A percentile compares a stretch with the other conserved stretches of the same genome.
These are phyloP conservation scores for Gentiana dahurica DNA, from an alignment of 257 asterid species.

Conservation along the genomic window DNA sequence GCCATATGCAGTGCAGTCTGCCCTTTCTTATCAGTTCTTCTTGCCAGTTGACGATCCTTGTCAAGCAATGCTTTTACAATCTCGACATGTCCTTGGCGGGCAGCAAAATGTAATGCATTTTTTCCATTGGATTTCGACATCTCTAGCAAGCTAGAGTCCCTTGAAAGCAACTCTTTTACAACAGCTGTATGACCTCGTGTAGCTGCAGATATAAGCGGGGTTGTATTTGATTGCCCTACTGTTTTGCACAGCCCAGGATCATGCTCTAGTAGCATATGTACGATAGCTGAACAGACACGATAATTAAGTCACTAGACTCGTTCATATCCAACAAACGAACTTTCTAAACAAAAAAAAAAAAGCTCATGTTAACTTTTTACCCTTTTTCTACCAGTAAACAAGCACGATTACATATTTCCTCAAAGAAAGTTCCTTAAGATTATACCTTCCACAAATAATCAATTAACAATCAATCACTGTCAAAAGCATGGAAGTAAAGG, in stretches of 20 bases:
- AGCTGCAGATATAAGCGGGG: slow-evolving; percentile 69
- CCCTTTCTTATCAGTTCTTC: slow-evolving; percentile 67
- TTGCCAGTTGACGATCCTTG: slow-evolving; percentile 50
- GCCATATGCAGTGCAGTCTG: slow-evolving; percentile 76
- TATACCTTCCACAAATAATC: no score
- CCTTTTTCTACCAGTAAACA: not conserved
- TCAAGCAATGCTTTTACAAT: slow-evolving; percentile 48
- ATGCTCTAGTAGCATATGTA: slow-evolving; percentile 47
- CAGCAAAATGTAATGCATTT: slow-evolving; percentile 56
- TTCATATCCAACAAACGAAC: not conserved
- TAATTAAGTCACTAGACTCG: not conserved
- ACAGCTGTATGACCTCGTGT: slow-evolving; percentile 51
- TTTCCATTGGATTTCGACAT: slow-evolving; percentile 59
- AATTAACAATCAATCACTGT: no score
- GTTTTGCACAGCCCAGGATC: slow-evolving; percentile 48
- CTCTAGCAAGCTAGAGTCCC: slow-evolving; percentile 49
- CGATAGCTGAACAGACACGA: slow-evolving; percentile 34
- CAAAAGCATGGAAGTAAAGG: no score
- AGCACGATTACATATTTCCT: no score
- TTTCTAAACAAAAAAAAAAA: not conserved
- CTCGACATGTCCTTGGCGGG: slow-evolving; percentile 61
- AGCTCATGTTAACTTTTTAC: not conserved
- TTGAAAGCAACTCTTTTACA: slow-evolving; percentile 45
- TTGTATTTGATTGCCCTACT: slow-evolving; percentile 54
- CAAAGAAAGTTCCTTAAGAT: no score